Evolutionary conservation across 2,329 filamentous ascomycete species (phyloP).

Genomic region (Mycosphaerella sp.): DNA sequence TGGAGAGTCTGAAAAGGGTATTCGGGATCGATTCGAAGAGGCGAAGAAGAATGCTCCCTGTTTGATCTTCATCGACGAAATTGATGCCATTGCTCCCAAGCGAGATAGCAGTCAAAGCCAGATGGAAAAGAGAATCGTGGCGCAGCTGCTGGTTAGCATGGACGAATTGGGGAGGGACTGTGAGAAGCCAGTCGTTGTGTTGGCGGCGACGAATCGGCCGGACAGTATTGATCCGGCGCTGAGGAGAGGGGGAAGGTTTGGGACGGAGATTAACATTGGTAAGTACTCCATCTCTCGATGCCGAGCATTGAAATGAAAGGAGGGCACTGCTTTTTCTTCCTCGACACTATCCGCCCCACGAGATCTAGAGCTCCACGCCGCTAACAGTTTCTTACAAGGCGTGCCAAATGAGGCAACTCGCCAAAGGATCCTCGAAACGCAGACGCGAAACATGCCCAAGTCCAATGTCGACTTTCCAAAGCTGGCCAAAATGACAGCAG

Average conservation of each 20-base stretch:
- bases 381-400: conserved; percentile 29
- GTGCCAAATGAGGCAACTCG: conserved; percentile 72
- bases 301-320: background rate
- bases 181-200: conserved; percentile 70
- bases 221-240: conserved; percentile 78
- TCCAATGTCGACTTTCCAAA: conserved; percentile 65
- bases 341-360: too few relatives aligned
- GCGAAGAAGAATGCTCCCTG: conserved; percentile 81
- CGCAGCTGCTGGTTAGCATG: conserved; percentile 80
- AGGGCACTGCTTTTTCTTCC: background rate
- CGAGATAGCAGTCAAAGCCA: conserved; percentile 76
- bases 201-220: conserved; percentile 84
- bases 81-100: conserved; percentile 86
- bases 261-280: conserved; percentile 77
- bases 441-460: conserved; percentile 59
- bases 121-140: conserved; percentile 82
- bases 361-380: too few relatives aligned
- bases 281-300: background rate
- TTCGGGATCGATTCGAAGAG: conserved; percentile 79
- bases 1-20: conserved; percentile 80
- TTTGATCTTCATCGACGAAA: conserved; percentile 84
- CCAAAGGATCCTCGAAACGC: conserved; percentile 67
- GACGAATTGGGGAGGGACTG: conserved; percentile 64
- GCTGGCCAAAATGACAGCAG: conserved; percentile 78
- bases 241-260: conserved; percentile 67